Conservation (phyloP, 2,329 filamentous ascomycete genomes). For the Calcarisporium arbuscula region DNA sequence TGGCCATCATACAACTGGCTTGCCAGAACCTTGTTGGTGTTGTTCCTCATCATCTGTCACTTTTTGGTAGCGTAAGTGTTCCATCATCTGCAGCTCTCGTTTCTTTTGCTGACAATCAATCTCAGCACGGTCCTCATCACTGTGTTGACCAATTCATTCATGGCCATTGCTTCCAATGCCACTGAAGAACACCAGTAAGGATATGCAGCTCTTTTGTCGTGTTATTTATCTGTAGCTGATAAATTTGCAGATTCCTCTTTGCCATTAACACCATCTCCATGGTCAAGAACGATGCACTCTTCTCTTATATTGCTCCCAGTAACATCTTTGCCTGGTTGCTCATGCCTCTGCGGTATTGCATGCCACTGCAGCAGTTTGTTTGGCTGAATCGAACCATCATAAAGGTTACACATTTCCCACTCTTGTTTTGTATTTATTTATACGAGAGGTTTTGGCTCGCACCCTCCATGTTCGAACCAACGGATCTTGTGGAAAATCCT, state of each 20-base stretch:
- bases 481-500: conserved; percentile 74
- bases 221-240: conserved; percentile 6
- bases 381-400: conserved; percentile 85
- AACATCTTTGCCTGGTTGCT: conserved; percentile 90
- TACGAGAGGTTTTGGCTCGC: conserved; percentile 81
- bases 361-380: conserved; percentile 77
- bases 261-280: conserved; percentile 96
- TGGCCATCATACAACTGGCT: conserved; percentile 72
- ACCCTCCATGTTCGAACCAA: conserved; percentile 70
- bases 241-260: conserved; percentile 62
- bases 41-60: conserved; percentile 92
- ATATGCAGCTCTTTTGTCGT: accelerated
- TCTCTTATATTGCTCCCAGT: conserved; percentile 86
- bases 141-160: conserved; percentile 94
- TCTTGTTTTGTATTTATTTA: conserved; percentile 77
- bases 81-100: background rate
- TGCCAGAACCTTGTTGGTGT: conserved; percentile 66
- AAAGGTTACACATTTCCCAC: conserved; percentile 82
- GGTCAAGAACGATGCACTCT: conserved; percentile 96
- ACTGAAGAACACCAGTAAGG: conserved; percentile 76
- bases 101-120: conserved; percentile 3
- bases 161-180: conserved; percentile 88
- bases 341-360: conserved; percentile 72
- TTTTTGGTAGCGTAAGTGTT: conserved; percentile 71
- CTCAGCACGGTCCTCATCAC: conserved; percentile 79